Conservation (phyloP, 1,284 basidiomycete genomes). For the Irpex lacteus region DNA sequence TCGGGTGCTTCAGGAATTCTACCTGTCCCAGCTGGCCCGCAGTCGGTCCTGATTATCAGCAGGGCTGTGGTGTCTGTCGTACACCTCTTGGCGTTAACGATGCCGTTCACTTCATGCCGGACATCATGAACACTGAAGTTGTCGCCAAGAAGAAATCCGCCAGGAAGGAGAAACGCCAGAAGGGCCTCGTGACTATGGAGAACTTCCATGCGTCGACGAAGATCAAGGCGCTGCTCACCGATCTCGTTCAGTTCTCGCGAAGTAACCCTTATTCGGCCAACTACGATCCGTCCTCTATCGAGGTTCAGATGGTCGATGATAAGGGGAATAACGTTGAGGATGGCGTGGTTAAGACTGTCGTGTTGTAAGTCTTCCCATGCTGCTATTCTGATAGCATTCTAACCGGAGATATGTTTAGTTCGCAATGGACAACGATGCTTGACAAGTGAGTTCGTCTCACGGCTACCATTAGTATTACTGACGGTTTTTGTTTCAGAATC, state of each 20-base stretch:
- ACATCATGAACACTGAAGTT: conserved; percentile 37
- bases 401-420: conserved; percentile 42
- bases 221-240: conserved; percentile 73
- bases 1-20: conserved; percentile 74
- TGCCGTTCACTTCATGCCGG: conserved; percentile 73
- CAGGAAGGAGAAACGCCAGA: conserved; percentile 71
- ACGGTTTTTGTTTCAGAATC: conserved; percentile 43
- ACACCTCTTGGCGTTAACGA: conserved; percentile 60
- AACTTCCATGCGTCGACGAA: conserved; percentile 82
- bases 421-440: conserved; percentile 95
- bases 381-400: conserved; percentile 7
- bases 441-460: conserved; percentile 64
- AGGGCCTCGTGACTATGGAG: conserved; percentile 47
- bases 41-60: conserved; percentile 50
- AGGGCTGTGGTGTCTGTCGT: conserved; percentile 77
- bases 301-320: conserved; percentile 72
- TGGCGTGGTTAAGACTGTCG: conserved; percentile 80
- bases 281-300: conserved; percentile 70
- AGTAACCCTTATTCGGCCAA: conserved; percentile 83
- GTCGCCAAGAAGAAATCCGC: conserved; percentile 57
- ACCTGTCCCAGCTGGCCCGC: conserved; percentile 79
- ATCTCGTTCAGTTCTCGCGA: conserved; percentile 75
- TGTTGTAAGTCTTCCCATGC: conserved; percentile 66
- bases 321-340: conserved; percentile 70
- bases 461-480: not conserved